Evolutionary conservation across 306 rosid genomes (phyloP).

Genomic region (Erythrophleum fordii): DNA sequence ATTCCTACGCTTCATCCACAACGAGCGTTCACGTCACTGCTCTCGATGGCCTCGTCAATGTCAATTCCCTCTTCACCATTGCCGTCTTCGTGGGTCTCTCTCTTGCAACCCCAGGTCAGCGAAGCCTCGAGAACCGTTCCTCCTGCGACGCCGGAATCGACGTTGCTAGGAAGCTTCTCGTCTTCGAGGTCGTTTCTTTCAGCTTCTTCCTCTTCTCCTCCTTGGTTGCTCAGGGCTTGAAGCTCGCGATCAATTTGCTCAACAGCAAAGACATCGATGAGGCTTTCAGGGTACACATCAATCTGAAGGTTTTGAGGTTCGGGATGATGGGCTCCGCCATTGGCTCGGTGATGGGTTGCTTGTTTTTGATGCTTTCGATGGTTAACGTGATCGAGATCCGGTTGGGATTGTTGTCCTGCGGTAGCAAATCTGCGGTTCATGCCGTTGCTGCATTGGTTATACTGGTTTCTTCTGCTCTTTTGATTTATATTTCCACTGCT

Average conservation of each 20-base stretch:
- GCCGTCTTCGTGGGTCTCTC: conserved; percentile 96
- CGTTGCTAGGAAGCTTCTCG: conserved; percentile 75
- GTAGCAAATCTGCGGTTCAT: conserved; percentile 73
- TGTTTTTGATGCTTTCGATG: conserved; percentile 84
- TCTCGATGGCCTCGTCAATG: conserved; percentile 85
- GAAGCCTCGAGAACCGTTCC: conserved; percentile 60
- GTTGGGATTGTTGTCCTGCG: conserved; percentile 84
- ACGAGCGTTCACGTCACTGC: conserved; percentile 96
- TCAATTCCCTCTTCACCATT: conserved; percentile 90
- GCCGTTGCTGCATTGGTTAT: conserved; percentile 69
- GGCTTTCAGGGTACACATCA: conserved; percentile 84
- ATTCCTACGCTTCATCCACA: conserved; percentile 50
- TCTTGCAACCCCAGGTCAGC: conserved; percentile 64
- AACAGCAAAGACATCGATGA: conserved; percentile 85
- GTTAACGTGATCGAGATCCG: conserved; percentile 84
- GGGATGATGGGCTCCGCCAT: conserved; percentile 90
- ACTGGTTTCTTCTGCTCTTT: conserved; percentile 77
- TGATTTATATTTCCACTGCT: conserved; percentile 84
- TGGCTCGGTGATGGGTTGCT: conserved; percentile 93
- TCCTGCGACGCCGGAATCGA: conserved; percentile 72
- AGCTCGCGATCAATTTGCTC: conserved; percentile 81
- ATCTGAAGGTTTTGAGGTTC: conserved; percentile 62
- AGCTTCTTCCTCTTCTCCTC: conserved; percentile 92
- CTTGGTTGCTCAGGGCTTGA: conserved; percentile 82
- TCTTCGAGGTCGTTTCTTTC: conserved; percentile 87